Evolutionary conservation across 75 land plant species (phyloP), one percentile per base, ranked within the genome.

Genomic region (Adiantum capillusveneris): DNA sequence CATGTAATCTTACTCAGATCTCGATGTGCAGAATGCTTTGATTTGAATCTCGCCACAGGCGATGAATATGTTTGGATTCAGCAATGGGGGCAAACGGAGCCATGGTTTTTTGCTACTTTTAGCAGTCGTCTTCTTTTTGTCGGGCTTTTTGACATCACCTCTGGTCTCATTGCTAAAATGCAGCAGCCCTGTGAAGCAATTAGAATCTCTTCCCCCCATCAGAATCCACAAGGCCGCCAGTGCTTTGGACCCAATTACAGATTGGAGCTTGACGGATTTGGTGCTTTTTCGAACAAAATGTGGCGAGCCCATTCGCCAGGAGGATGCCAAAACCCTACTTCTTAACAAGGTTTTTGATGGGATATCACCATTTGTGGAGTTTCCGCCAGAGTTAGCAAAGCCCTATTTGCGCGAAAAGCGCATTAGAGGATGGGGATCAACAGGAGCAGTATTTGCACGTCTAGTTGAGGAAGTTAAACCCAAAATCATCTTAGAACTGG

Each of bases 391-490:
- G 26, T 76, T 72, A 36, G 70, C 57, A 1, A 29, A 43, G 17
- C 12, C 45, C 19, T 68, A 80, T 24, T 67, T 88, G 37, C 58
- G 50, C 18, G 43, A 36, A 14, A 60, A 57, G 27, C 44, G 76
- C 3, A 61, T 85, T 70, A 79, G 67, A 29, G 97, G 97, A 6
- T 92, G 97, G 97, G 97, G 94, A 56, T 84, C 89, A 0, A 71
- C 62, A 29, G 75, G 60, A 25, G 26, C 82, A 25, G 97, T 92
- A 18, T 92, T 92, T 65, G 61, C 46, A 30, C 74, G 75, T 42
- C 84, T 91, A 17, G 69, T 91, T 54, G 19, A 50, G 11, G 65
- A 68, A 44, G 82, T 84, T 37, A 64, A 71, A 22, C 97, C 97
- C 6, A 31, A 55, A 1, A 72, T 70, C n/a, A 73, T 91, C 16